Evolutionary conservation across 2,329 filamentous ascomycete genomes (phyloP), one percentile per base, ranked within the genome.

Genomic region (Nemania sp.): DNA sequence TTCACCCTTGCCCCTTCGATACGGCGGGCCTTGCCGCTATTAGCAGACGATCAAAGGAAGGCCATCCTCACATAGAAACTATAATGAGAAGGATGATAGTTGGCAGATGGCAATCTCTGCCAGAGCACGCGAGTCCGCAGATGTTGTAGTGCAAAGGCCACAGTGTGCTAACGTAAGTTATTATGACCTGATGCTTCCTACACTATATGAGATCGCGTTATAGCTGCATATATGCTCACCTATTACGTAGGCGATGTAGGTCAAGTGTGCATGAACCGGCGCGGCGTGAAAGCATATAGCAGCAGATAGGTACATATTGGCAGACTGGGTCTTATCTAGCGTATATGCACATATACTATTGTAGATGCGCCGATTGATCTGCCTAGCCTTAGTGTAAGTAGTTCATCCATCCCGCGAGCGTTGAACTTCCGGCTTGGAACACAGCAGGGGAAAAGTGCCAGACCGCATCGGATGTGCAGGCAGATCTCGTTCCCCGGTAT

Each of bases 231-330:
- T 31, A 30, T 34, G 48, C 48, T 56, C 36, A 53, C 49, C 24
- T 52, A 56, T 49, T 46, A 56, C 44, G 45, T 44, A 45, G 45
- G 40, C 40, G 28, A 54, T 41, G 30, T 54, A 50, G 28, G 22
- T 33, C 19, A n/a, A n/a, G n/a, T 26, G 44, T 55, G 55, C 51
- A 55, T 49, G 52, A 55, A 48, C 52, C 55, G 42, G 44, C 45
- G 43, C 39, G 20, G n/a, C 39, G 45, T 51, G 39, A 36, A 12
- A 39, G 42, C n/a, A n/a, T n/a, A n/a, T n/a, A n/a, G n/a, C n/a
- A n/a, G n/a, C n/a, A n/a, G n/a, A n/a, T n/a, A n/a, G n/a, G n/a
- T n/a, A 34, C 31, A 28, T 31, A 15, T 43, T 28, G 30, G 22
- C 33, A 26, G n/a, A 28, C 39, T 14, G 23, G 31, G 24, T 24